Evolutionary conservation across 2,329 filamentous ascomycete species (phyloP), one percentile per base, ranked within the genome.

Genomic region (Hymenoscyphus albidus): DNA sequence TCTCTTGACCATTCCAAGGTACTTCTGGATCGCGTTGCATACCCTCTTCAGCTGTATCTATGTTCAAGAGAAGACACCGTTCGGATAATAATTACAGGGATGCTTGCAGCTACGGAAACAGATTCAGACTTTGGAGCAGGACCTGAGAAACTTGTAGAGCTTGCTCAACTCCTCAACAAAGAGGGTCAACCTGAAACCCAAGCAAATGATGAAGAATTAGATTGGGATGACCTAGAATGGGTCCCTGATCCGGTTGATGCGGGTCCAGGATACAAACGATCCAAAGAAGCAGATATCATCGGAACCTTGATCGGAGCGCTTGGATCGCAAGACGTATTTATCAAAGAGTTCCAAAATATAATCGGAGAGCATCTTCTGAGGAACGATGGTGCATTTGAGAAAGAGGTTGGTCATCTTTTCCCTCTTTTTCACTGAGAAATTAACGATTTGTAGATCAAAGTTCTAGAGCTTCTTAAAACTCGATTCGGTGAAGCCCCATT

Each of bases 171-270:
- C 51, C 83, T 93, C 59, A 70, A 75, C 27, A 65, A 70, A 22
- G 68, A 66, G 10, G 62, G 68, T 10, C 82, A 86, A 66, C 80
- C 83, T 64, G 79, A 81, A 9, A 78, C 78, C 44, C 81, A 82
- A 22, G 78, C 80, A 9, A 84, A 88, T 32, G 86, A 87, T 67
- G 87, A 89, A 64, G 91, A 92, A 61, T 82, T 95, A 16, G 91
- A 96, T 76, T 98, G 91, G 89, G 85, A 92, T 73, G 93, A 99
- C 76, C 91, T 97, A 88, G 85, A 88, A 9, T 99, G 95, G 95
- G 82, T 92, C 42, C 95, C 95, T 0, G 91, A 97, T 72, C 95
- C 95, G 0, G 88, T 96, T 48, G 95, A 99, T 74, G 95, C 95
- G 1, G 93, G 92, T 10, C 90, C 92, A 58, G 92, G 97, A 74